Evolutionary conservation across 2,329 filamentous ascomycete genomes (phyloP).

Genomic region (Fusarium illudens): DNA sequence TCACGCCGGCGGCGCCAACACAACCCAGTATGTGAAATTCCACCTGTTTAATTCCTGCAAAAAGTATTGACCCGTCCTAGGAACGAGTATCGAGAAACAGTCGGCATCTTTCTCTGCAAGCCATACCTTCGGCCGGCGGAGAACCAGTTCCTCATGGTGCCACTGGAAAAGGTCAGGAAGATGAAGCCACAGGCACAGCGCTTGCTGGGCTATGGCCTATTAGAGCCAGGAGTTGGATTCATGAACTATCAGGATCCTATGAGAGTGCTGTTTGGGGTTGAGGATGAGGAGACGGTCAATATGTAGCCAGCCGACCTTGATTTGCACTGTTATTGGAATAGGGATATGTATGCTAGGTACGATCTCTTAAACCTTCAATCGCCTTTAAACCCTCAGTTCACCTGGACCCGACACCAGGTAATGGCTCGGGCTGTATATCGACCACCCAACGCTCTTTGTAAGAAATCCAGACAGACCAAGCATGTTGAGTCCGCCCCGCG

Average conservation of each 20-base stretch:
- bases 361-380: too few relatives aligned
- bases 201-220: constrained; percentile 17
- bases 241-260: constrained; percentile 30
- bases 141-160: constrained; percentile 27
- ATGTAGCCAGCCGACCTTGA: neutral
- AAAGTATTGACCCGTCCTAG: fast-evolving
- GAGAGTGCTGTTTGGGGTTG: constrained; percentile 19
- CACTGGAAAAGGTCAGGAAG: constrained; percentile 6
- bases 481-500: constrained; percentile 2
- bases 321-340: neutral
- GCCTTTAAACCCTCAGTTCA: too few relatives aligned
- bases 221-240: constrained; percentile 13
- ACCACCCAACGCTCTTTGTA: constrained; percentile 11
- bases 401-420: neutral
- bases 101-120: constrained; percentile 25
- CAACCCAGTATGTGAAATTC: constrained; percentile 31
- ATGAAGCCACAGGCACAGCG: constrained; percentile 21
- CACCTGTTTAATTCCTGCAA: too few relatives aligned
- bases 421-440: neutral
- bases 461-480: constrained; percentile 17
- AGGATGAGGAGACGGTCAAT: constrained; percentile 21
- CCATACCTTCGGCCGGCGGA: constrained; percentile 19
- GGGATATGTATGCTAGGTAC: too few relatives aligned
- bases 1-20: constrained; percentile 52
- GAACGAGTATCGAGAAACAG: constrained; percentile 16